A percentile compares a stretch with the other conserved stretches of the same genome.
These are phyloP conservation scores for Boletellus emodensis DNA, from an alignment of 768 basidiomycete genomes.

Conservation along the genomic window DNA sequence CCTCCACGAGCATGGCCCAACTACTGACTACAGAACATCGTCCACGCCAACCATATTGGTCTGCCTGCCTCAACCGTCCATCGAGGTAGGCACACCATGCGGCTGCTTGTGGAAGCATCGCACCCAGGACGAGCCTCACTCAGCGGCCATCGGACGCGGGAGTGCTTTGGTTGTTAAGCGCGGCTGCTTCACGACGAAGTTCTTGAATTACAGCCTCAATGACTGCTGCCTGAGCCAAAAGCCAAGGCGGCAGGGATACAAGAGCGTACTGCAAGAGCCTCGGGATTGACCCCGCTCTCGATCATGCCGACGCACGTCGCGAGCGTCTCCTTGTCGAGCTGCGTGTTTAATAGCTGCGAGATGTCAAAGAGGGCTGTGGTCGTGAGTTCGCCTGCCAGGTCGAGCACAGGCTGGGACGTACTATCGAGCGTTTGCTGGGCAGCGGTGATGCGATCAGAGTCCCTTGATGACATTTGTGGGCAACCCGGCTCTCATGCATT, in stretches of 20 bases:
- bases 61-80: constrained; percentile 6
- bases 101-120: background rate
- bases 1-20: background rate
- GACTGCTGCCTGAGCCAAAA: constrained; percentile 5
- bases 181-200: constrained; percentile 65
- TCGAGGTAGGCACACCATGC: constrained; percentile 11
- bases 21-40: constrained; percentile 18
- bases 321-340: constrained; percentile 86
- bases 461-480: constrained; percentile 39
- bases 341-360: constrained; percentile 82
- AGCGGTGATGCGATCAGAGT: constrained; percentile 56
- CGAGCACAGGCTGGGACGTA: constrained; percentile 32
- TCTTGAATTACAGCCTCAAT: constrained; percentile 79
- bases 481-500: too few relatives aligned
- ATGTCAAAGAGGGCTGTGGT: constrained; percentile 76
- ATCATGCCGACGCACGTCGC: constrained; percentile 91
- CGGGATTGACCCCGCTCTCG: constrained; percentile 88
- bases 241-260: background rate
- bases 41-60: constrained; percentile 20
- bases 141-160: constrained; percentile 25
- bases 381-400: constrained; percentile 5
- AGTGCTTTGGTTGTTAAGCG: constrained; percentile 28
- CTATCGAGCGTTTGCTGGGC: constrained; percentile 72
- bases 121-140: constrained; percentile 1
- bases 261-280: constrained; percentile 77